Conservation (phyloP, 2,329 filamentous ascomycete genomes). For the Fusarium ramigenum region DNA sequence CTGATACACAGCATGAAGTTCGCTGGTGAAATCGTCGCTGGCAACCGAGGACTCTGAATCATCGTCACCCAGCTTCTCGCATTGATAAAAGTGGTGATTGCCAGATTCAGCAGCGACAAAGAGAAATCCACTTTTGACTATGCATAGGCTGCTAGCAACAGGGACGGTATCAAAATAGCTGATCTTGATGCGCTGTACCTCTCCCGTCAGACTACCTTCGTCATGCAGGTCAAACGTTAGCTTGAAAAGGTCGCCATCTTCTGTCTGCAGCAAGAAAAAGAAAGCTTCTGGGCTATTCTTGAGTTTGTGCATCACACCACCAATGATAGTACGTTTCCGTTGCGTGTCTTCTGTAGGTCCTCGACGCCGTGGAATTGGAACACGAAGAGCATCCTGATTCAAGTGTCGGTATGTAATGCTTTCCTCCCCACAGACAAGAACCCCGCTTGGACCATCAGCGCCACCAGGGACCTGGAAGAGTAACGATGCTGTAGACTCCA, state of each 20-base stretch:
- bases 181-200: slow-evolving; percentile 85
- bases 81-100: slow-evolving; percentile 94
- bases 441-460: slow-evolving; percentile 87
- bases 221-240: slow-evolving; percentile 90
- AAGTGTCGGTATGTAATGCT: slow-evolving; percentile 97
- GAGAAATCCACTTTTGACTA: slow-evolving; percentile 94
- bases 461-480: slow-evolving; percentile 97
- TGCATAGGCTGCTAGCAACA: slow-evolving; percentile 85
- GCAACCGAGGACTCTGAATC: slow-evolving; percentile 87
- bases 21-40: slow-evolving; percentile 83
- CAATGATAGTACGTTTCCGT: slow-evolving; percentile 84
- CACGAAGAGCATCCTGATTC: slow-evolving; percentile 87
- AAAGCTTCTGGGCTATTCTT: slow-evolving; percentile 84
- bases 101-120: slow-evolving; percentile 93
- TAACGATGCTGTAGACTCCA: slow-evolving; percentile 87
- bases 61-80: slow-evolving; percentile 95
- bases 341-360: slow-evolving; percentile 92
- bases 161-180: slow-evolving; percentile 99
- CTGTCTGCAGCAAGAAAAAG: slow-evolving; percentile 94
- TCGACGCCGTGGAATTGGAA: slow-evolving; percentile 86
- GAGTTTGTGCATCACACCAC: slow-evolving; percentile 95
- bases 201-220: slow-evolving; percentile 78
- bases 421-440: slow-evolving; percentile 73
- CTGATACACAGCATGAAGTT: slow-evolving; percentile 75
- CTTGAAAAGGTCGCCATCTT: slow-evolving; percentile 98